Evolutionary conservation across 1,139 yeast species (phyloP), one percentile per base, ranked within the genome.

Genomic region (Zygoascus hellenicus): DNA sequence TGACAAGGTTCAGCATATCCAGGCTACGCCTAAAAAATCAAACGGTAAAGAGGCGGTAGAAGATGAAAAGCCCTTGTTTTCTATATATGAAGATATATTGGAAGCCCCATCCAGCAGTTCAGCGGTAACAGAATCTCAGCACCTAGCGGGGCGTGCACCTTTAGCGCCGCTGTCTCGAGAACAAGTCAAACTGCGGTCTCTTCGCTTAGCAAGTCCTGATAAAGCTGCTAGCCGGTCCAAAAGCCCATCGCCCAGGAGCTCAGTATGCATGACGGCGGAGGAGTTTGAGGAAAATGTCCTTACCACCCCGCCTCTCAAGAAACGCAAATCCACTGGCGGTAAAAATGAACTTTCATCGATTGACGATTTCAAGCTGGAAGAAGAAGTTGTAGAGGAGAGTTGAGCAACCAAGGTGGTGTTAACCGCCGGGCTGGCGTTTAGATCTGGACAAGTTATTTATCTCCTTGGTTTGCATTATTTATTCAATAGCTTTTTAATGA

Each of bases 141-240:
- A 22, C 26, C 4, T 7, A 22, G 6, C 7, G 26, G 31, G 22
- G 17, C 41, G 46, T 11, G 29, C 29, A 2, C 46, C 46, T 1
- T 16, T 43, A 19, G 41, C 19, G 13, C 41, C 35, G 19, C 14
- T 43, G 5, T 33, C 41, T 2, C 13, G 16, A 15, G 46, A 43
- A 14, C 46, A 43, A 15, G 31, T 43, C 40, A 36, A 30, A 35
- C 42, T 43, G 16, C 40, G 46, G 10, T 43, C 46, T 13, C 28
- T 43, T n/a, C 17, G 26, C 19, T 36, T 43, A 2, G 15, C 31
- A 7, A 17, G 36, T 19, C 43, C 43, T 31, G 9, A 22, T 4
- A 40, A 40, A 16, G 5, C 35, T 5, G 7, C 26, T 7, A 22
- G 26, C 7, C 26, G 26, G 26, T 36, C 46, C 3, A 43, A 43